phyloP scores from a whole-genome alignment of 2,329 filamentous ascomycete species.

The Neocucurbitaria cava region DNA sequence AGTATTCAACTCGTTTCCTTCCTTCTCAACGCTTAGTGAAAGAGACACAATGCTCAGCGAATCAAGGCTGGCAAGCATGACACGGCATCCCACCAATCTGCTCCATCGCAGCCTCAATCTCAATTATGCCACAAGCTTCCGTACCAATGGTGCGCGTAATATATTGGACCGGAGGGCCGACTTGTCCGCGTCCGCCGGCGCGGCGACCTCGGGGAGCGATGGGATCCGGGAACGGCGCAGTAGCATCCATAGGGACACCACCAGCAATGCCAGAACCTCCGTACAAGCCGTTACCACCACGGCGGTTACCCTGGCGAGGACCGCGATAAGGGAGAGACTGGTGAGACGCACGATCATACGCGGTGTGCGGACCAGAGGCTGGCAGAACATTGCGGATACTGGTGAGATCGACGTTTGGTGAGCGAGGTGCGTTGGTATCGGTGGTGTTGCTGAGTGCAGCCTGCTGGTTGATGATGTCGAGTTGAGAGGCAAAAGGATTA shows the following conservation, averaged over 20 bases:
- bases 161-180: background rate
- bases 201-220: constrained; percentile 31
- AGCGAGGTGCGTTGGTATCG: constrained; percentile 4
- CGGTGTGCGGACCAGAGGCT: background rate
- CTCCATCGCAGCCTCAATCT: constrained; percentile 23
- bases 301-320: constrained; percentile 1
- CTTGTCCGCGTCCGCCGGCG: background rate
- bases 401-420: constrained; percentile 8
- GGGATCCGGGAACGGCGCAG: constrained; percentile 40
- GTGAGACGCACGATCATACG: background rate
- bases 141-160: background rate
- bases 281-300: constrained; percentile 30
- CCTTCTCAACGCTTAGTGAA: background rate
- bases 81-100: constrained; percentile 19
- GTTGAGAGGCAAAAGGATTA: constrained; percentile 19
- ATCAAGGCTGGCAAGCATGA: constrained; percentile 25
- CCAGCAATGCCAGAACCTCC: constrained; percentile 23
- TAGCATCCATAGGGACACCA: constrained; percentile 39
- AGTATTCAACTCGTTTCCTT: background rate
- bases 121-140: constrained; percentile 21
- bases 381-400: too few relatives aligned
- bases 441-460: constrained; percentile 6
- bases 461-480: constrained; percentile 20
- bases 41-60: constrained; percentile 3
- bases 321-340: constrained; percentile 16